phyloP scores from a whole-genome alignment of 768 basidiomycete species.

The Amanita fuliginea region DNA sequence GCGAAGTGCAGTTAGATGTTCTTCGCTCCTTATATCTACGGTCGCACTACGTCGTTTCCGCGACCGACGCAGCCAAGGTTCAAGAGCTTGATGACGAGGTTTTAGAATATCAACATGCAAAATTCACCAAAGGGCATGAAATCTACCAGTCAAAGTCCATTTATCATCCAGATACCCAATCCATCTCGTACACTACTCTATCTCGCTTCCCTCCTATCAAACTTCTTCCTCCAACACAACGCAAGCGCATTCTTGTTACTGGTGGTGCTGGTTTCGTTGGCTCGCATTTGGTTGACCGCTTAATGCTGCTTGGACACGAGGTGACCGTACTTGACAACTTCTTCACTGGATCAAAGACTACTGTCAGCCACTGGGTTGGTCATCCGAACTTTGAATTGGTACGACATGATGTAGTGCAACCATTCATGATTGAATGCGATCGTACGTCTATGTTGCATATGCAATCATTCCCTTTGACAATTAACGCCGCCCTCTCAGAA shows the following conservation, averaged over 20 bases:
- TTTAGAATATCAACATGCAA: slow-evolving; percentile 37
- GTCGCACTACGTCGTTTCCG: slow-evolving; percentile 56
- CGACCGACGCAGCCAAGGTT: slow-evolving; percentile 19
- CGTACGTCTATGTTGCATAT: slow-evolving; percentile 44
- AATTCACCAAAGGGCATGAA: slow-evolving; percentile 36
- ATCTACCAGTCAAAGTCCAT: slow-evolving; percentile 79
- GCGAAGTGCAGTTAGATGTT: slow-evolving; percentile 66
- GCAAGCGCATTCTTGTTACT: slow-evolving; percentile 90
- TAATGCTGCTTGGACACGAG: slow-evolving; percentile 97
- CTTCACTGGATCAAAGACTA: slow-evolving; percentile 97
- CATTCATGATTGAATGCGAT: slow-evolving; percentile 98
- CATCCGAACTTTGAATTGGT: slow-evolving; percentile 99
- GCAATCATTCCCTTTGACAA: slow-evolving; percentile 7
- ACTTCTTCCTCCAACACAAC: slow-evolving; percentile 61
- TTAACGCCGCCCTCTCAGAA: slow-evolving; percentile 37
- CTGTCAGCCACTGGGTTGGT: slow-evolving; percentile 90
- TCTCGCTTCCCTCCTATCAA: slow-evolving; percentile 90
- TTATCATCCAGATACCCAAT: slow-evolving; percentile 65
- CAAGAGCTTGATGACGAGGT: slow-evolving; percentile 26
- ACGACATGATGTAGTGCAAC: slow-evolving; percentile 93
- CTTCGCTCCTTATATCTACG: slow-evolving; percentile 86
- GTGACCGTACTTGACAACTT: slow-evolving; percentile 98
- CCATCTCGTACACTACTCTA: slow-evolving; percentile 88
- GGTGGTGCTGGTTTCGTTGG: slow-evolving; percentile 99
- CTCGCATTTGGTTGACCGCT: slow-evolving; percentile 92